Percentiles rank a stretch among this genome's conserved stretches.
Conservation (phyloP, 2,329 filamentous ascomycete genomes). For the Neoscytalidium dimidiatum region DNA sequence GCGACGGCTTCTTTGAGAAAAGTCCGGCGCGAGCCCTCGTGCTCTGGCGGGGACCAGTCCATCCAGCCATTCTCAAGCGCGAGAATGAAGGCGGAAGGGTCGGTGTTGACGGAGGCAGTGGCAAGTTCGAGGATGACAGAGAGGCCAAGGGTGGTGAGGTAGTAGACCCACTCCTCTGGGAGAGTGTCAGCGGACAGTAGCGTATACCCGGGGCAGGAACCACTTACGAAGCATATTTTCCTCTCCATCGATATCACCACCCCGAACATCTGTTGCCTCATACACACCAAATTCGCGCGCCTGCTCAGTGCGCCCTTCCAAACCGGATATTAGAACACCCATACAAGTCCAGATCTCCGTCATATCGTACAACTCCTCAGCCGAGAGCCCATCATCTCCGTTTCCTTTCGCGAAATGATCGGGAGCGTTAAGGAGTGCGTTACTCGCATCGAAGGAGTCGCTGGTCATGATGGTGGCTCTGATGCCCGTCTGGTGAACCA, state of each 20-base stretch:
- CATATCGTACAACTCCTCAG: slow-evolving; percentile 63
- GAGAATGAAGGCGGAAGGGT: slow-evolving; percentile 50
- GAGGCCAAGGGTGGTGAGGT: slow-evolving; percentile 61
- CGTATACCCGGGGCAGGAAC: neutral
- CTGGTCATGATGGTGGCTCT: slow-evolving; percentile 51
- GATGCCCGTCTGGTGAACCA: slow-evolving; percentile 51
- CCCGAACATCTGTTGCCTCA: slow-evolving; percentile 48
- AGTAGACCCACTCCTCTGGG: slow-evolving; percentile 62
- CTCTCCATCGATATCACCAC: slow-evolving; percentile 54
- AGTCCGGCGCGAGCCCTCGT: slow-evolving; percentile 50
- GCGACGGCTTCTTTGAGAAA: slow-evolving; percentile 65
- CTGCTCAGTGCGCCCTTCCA: slow-evolving; percentile 56
- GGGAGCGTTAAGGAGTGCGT: slow-evolving; percentile 57
- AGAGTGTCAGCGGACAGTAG: slow-evolving; percentile 22
- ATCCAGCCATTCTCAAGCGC: slow-evolving; percentile 59
- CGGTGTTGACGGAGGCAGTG: slow-evolving; percentile 36
- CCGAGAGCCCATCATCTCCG: slow-evolving; percentile 50
- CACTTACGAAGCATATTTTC: slow-evolving; percentile 54
- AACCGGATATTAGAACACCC: slow-evolving; percentile 55
- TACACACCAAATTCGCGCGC: slow-evolving; percentile 60
- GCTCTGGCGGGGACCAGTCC: slow-evolving; percentile 53
- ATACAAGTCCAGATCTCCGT: slow-evolving; percentile 66
- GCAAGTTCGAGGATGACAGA: slow-evolving; percentile 57
- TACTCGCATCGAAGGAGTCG: slow-evolving; percentile 53
- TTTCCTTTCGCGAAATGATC: slow-evolving; percentile 60